Base-by-base conservation (phyloP, 2,329 filamentous ascomycete genomes). In the Aspergillus sojae region DNA sequence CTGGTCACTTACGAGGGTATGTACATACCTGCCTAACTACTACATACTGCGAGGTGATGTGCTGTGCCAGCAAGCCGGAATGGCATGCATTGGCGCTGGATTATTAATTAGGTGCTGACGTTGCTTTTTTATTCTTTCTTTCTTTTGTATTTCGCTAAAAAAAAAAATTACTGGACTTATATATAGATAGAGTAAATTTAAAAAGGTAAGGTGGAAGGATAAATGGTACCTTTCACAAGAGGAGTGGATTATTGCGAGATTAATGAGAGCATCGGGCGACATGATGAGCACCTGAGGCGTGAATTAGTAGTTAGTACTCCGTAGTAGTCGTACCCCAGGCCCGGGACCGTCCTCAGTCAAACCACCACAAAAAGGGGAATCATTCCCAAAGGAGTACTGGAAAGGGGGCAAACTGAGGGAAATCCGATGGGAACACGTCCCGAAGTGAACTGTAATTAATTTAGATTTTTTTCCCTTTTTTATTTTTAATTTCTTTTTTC, bases 361-460 rank as follows among this genome's bases (percentile, higher is more conserved):
- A 23, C 45, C 21, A 26, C 45, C 21, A 48, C 45, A 23, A 16
- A 48, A 48, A 48, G 45, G 45, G 45, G 45, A 48, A 23, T 21
- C 41, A 12, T 46, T 23, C 43, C 43, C 43, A 23, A 48, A 48
- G 45, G n/a, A 48, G 45, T 48, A 23, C 21, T 26, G 23, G 52
- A 54, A 54, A 54, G 52, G 52, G 52, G 52, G 52, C 30, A 54
- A 36, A 21, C 28, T 53, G 50, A 53, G n/a, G 50, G 50, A 53
- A 53, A 53, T 32, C 52, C 16, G 52, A 36, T 34, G 52, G 21
- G 52, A 55, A 55, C 52, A 55, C 52, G 26, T 55, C 52, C 52
- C n/a, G n/a, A 26, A 32, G 14, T 55, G 52, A 36, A 39, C 32
- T 55, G 52, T 55, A 55, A 55, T 39, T 55, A 39, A 55, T 36